Conservation (phyloP, 2,329 filamentous ascomycete genomes). For the Stylonectria norvegica region DNA sequence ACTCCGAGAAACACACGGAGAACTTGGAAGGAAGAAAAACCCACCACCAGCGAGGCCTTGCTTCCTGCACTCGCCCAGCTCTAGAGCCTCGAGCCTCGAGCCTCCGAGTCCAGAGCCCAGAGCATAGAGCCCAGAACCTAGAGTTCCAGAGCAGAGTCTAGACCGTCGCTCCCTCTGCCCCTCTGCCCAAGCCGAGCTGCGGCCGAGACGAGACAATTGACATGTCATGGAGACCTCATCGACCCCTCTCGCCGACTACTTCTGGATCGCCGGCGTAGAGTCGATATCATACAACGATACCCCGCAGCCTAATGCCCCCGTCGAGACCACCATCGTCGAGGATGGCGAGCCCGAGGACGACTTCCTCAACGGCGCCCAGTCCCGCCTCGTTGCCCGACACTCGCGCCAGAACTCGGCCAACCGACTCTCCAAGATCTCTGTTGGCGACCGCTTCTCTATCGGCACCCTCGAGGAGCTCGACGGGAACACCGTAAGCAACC, state of each 20-base stretch:
- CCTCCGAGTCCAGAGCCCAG: too few relatives aligned
- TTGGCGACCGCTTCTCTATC: constrained; percentile 51
- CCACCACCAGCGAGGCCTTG: too few relatives aligned
- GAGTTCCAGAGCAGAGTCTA: too few relatives aligned
- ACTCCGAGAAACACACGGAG: too few relatives aligned
- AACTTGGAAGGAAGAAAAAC: too few relatives aligned
- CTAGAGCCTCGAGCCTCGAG: too few relatives aligned
- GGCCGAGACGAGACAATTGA: constrained; percentile 31
- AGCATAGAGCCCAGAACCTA: too few relatives aligned
- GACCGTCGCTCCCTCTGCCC: constrained; percentile 5
- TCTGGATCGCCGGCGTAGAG: constrained; percentile 72
- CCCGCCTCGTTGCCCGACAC: constrained; percentile 41
- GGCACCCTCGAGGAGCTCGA: constrained; percentile 57
- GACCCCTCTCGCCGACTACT: constrained; percentile 68
- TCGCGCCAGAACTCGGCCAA: constrained; percentile 60
- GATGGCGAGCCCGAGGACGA: constrained; percentile 55
- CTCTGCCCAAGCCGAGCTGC: constrained; percentile 17
- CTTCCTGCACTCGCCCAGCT: too few relatives aligned
- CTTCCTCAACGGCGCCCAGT: constrained; percentile 28
- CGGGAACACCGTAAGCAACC: constrained; percentile 57
- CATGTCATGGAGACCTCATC: constrained; percentile 60
- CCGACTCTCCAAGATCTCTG: constrained; percentile 53
- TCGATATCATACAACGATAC: constrained; percentile 62
- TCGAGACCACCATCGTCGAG: constrained; percentile 60
- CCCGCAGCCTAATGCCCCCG: constrained; percentile 35